Conservation (phyloP, 2,329 filamentous ascomycete genomes). For the Ustilaginoidea virens region DNA sequence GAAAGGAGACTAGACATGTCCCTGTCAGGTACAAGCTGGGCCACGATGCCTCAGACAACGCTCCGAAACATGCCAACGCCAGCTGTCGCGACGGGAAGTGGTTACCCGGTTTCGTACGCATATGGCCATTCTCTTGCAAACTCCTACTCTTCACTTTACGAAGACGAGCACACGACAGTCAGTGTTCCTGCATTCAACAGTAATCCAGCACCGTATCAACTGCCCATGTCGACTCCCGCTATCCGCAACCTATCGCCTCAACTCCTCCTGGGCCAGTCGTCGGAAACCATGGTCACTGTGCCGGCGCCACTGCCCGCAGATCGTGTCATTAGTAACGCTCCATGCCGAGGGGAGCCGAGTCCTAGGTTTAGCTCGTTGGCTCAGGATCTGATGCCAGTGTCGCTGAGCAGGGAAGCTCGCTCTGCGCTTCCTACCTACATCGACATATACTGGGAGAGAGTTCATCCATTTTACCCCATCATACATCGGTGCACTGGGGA, state of each 20-base stretch:
- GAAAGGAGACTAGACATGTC: slow-evolving; percentile 18
- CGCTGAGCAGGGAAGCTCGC: slow-evolving; percentile 23
- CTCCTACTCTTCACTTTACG: slow-evolving; percentile 19
- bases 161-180: slow-evolving; percentile 13
- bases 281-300: slow-evolving; percentile 33
- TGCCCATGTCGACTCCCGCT: slow-evolving; percentile 22
- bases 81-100: slow-evolving; percentile 8
- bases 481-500: slow-evolving; percentile 32
- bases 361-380: slow-evolving; percentile 19
- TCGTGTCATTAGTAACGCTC: slow-evolving; percentile 18
- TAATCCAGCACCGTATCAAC: slow-evolving; percentile 14
- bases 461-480: slow-evolving; percentile 32
- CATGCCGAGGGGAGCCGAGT: slow-evolving; percentile 25
- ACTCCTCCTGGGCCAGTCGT: slow-evolving; percentile 28
- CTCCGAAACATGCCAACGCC: slow-evolving; percentile 8
- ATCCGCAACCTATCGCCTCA: slow-evolving; percentile 35
- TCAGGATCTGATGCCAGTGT: slow-evolving; percentile 12
- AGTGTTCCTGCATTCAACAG: slow-evolving; percentile 21
- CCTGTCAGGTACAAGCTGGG: slow-evolving; percentile 15
- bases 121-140: slow-evolving; percentile 13
- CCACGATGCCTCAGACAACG: slow-evolving; percentile 13
- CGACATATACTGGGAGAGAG: slow-evolving; percentile 36
- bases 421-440: slow-evolving; percentile 33
- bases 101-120: slow-evolving; percentile 15
- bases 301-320: slow-evolving; percentile 22